Base-by-base conservation (phyloP, 306 rosid species). In the Begonia masoniana region DNA sequence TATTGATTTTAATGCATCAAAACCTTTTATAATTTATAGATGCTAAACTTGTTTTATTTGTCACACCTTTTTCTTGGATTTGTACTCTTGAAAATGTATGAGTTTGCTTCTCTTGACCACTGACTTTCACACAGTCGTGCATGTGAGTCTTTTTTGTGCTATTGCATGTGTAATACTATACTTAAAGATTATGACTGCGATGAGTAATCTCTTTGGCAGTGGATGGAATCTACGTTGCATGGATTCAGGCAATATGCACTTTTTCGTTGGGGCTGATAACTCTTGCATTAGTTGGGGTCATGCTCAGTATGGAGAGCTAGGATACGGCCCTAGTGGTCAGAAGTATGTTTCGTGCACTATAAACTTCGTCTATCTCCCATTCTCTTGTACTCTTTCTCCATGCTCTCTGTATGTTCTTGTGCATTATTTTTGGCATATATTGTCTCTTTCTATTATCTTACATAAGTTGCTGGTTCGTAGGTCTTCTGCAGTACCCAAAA, bases 201-300 rank as follows among this genome's bases (percentile, higher is more conserved):
- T 15, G 45, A 26, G 55, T 56, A 10, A 47, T 52, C 48, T 15
- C 42, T 59, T 46, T 60, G 10, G 59, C 60, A 91, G 99, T 66
- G 99, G 96, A 55, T 91, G 99, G 99, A 83, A 91, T 67, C 31
- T 91, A 65, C 83, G 94, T 36, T 86, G 96, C 86, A 91, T 91
- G 99, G 96, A 91, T 79, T 91, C 99, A 48, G 99, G 99, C 50
- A 71, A 50, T 54, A 75, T 91, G 99, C 99, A 91, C 72, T 92
- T 86, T 72, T 91, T 86, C 65, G 99, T 91, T 48, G 99, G 96
- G 69, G 99, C 99, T 55, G 99, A 91, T 68, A 67, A 78, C 59
- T 91, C 99, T 5, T 91, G 99, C 78, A 91, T 91, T 54, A 91
- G 99, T 60, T 91, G 99, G 99, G 99, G 99, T 61, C 93, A 75